These are phyloP conservation scores for Pulveroboletus sp. DNA, from an alignment of 1,284 basidiomycete genomes.

Conservation along the genomic window DNA sequence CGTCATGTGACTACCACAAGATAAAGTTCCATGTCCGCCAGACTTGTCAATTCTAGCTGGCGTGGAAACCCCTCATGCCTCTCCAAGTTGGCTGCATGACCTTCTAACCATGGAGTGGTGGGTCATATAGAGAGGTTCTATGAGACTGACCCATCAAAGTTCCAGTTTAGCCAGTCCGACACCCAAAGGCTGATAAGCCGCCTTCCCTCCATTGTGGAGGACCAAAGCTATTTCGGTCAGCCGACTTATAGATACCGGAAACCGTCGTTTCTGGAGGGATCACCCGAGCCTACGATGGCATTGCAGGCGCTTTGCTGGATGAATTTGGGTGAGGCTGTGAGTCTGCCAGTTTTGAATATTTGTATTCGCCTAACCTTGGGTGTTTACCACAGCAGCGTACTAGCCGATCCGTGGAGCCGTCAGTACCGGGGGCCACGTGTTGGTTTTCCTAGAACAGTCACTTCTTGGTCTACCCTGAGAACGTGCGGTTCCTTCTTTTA, in stretches of 20 bases:
- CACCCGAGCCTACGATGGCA: no score
- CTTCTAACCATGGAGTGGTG: no score
- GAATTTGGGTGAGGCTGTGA: slow-evolving; percentile 16
- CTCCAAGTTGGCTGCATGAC: neutral
- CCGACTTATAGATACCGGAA: neutral
- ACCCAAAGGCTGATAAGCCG: slow-evolving; percentile 19
- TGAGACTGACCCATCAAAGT: no score
- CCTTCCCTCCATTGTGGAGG: slow-evolving; percentile 2
- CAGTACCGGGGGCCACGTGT: slow-evolving; percentile 20
- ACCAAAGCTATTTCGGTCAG: no score
- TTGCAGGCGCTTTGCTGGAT: neutral
- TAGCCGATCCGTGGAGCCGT: neutral
- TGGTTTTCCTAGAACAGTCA: slow-evolving; percentile 18
- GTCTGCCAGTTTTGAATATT: slow-evolving; percentile 14
- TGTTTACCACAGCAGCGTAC: neutral
- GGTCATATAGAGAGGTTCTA: neutral
- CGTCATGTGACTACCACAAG: slow-evolving; percentile 19
- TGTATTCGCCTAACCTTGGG: slow-evolving; percentile 28
- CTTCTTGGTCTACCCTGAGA: slow-evolving; percentile 16
- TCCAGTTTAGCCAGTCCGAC: neutral
- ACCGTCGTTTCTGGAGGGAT: neutral
- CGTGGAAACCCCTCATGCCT: neutral
- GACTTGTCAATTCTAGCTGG: no score
- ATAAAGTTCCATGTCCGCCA: no score
- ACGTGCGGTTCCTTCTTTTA: slow-evolving; percentile 11